Evolutionary conservation across 2,329 filamentous ascomycete genomes (phyloP).

Genomic region (Nakataea oryzae): DNA sequence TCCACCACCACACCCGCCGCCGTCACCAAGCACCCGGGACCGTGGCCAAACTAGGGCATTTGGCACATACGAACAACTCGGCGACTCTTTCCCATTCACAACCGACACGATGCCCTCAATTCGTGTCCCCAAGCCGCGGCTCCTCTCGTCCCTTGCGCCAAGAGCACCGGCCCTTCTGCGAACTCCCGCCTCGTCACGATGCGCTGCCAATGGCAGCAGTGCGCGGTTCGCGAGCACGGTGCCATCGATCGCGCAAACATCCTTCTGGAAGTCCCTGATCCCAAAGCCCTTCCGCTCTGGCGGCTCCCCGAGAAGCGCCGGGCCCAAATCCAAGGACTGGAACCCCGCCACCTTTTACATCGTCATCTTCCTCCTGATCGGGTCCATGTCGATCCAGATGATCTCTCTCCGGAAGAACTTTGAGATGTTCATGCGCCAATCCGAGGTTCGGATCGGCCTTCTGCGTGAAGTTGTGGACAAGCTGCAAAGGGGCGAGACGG

Average conservation of each 20-base stretch:
- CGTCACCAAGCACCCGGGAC: too few species aligned
- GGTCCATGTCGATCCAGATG: constrained; percentile 92
- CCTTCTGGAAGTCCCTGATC: constrained; percentile 61
- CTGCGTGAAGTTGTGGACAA: constrained; percentile 66
- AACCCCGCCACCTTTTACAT: constrained; percentile 79
- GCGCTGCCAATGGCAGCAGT: neutral
- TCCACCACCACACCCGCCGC: too few species aligned
- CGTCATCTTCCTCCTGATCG: constrained; percentile 74
- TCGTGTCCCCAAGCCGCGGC: neutral
- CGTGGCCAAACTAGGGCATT: too few species aligned
- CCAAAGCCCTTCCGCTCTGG: constrained; percentile 53
- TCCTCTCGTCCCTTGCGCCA: neutral
- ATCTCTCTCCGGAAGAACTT: constrained; percentile 71
- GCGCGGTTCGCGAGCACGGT: constrained; percentile 10
- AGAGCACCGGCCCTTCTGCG: neutral
- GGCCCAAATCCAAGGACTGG: constrained; percentile 51
- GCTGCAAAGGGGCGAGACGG: constrained; percentile 60
- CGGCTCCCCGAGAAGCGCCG: constrained; percentile 24
- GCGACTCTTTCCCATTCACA: neutral
- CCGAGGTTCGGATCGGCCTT: constrained; percentile 67
- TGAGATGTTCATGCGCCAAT: constrained; percentile 59
- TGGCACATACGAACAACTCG: neutral
- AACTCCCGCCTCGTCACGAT: neutral
- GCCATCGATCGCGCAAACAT: constrained; percentile 20
- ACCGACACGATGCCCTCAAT: neutral